Conservation (phyloP, 2,329 filamentous ascomycete genomes). For the Ramularia collo-cygni region DNA sequence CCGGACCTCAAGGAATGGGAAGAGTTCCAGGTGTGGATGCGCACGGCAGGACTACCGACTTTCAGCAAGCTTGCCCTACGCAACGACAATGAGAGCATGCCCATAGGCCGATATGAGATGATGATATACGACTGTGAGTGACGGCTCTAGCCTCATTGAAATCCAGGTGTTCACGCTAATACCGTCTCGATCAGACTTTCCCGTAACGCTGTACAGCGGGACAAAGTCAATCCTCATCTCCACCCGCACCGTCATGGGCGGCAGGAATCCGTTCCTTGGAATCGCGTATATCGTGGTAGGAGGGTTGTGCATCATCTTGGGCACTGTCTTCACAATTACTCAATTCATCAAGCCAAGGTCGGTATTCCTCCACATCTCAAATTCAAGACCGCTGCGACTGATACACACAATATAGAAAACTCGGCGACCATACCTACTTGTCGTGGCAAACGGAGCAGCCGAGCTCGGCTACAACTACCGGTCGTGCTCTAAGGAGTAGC, state of each 20-base stretch:
- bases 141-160: constrained; percentile 2
- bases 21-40: constrained; percentile 97
- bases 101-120: constrained; percentile 65
- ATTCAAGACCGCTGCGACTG: constrained; percentile 2
- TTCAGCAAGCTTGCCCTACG: constrained; percentile 90
- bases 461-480: constrained; percentile 48
- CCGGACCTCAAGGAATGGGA: constrained; percentile 71
- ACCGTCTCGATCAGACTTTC: constrained; percentile 58
- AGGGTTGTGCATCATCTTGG: constrained; percentile 84
- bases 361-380: constrained; percentile 26
- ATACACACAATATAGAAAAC: constrained; percentile 57
- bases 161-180: constrained; percentile 11
- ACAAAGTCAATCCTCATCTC: constrained; percentile 87
- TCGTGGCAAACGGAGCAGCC: constrained; percentile 80
- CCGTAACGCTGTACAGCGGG: constrained; percentile 69
- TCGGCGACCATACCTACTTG: constrained; percentile 94
- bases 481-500: constrained; percentile 31
- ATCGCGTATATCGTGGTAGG: constrained; percentile 95
- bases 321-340: constrained; percentile 78
- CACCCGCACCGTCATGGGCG: constrained; percentile 86
- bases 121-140: constrained; percentile 73
- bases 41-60: constrained; percentile 83
- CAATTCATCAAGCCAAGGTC: constrained; percentile 88
- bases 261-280: constrained; percentile 89
- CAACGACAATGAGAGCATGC: constrained; percentile 66